Evolutionary conservation across 2,329 filamentous ascomycete species (phyloP), one percentile per base, ranked within the genome.

Genomic region (Ascochyta fabae): DNA sequence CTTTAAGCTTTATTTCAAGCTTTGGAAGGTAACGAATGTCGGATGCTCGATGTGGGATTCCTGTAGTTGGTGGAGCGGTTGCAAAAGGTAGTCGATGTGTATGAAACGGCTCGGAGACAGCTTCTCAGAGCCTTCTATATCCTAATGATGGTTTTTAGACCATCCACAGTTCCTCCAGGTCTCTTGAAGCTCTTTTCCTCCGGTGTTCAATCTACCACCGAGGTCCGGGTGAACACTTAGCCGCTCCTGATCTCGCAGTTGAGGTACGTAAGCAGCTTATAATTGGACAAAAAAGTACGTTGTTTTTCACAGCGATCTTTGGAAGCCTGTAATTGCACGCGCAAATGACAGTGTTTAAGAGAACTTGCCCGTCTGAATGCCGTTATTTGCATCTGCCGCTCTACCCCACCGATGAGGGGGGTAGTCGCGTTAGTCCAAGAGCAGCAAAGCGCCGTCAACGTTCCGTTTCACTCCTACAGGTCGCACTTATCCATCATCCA

Each of bases 161-260:
- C 23, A 38, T 48, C 12, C 38, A 27, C 36, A 26, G 38, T 39
- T 39, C 1, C 26, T 38, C 24, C 23, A 36, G 39, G 3, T 13
- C 19, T 45, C 26, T 16, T 39, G 23, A 48, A 60, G 53, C 46
- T 52, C 48, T 58, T 44, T 43, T 35, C 39, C 44, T 39, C 33
- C 57, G 53, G 51, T 48, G 24, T 7, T 50, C 43, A 52, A 58
- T 42, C 23, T 40, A 51, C 29, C 46, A 43, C 56, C 58, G 53
- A 53, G 22, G 39, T 13, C 23, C 39, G 61, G 61, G 47, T 54
- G 53, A 64, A 58, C 10, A 12, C 54, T 64, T 60, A 64, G 9
- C 59, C 61, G 48, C 12, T 15, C 5, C 22, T 19, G 24, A n/a
- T 15, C 19, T 15, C 23, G 39, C 23, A 22, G 42, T 27, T 3